A percentile compares a stretch with the other conserved stretches of the same genome.
phyloP scores from a whole-genome alignment of 371 early-diverging fungal genomes.

The Syncephalastrum monosporum region DNA sequence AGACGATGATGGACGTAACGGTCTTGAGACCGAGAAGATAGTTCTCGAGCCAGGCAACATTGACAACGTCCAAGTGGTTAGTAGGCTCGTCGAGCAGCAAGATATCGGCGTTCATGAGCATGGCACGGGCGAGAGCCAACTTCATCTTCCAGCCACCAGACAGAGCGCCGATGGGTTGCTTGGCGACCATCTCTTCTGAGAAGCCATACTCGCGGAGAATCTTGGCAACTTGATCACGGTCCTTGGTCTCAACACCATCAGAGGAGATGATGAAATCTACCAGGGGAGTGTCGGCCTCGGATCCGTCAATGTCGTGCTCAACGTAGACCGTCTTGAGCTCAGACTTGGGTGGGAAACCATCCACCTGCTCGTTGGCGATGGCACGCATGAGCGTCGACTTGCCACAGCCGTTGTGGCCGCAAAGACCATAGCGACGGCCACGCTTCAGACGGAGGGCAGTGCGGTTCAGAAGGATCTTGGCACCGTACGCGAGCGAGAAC shows the following conservation, averaged over 20 bases:
- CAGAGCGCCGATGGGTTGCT: constrained; percentile 67
- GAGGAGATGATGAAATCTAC: constrained; percentile 65
- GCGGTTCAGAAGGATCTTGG: constrained; percentile 78
- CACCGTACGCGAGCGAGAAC: constrained; percentile 82
- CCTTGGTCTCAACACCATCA: constrained; percentile 52
- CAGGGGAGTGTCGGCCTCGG: constrained; percentile 64
- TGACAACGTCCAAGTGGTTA: constrained; percentile 85
- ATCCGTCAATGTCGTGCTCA: constrained; percentile 79
- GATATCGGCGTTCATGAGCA: constrained; percentile 83
- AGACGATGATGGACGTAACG: constrained; percentile 83
- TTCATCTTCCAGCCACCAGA: constrained; percentile 93
- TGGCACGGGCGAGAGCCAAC: constrained; percentile 84
- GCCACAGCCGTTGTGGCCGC: constrained; percentile 87
- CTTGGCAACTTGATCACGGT: constrained; percentile 50
- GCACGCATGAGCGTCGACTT: constrained; percentile 88
- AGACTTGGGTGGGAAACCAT: constrained; percentile 76
- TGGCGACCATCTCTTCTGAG: constrained; percentile 62
- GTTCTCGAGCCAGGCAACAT: constrained; percentile 83
- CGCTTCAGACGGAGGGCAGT: constrained; percentile 72
- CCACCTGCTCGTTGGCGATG: constrained; percentile 73
- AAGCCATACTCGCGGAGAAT: constrained; percentile 70
- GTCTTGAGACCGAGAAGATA: constrained; percentile 69
- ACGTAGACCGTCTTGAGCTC: constrained; percentile 72
- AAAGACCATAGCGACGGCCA: constrained; percentile 82
- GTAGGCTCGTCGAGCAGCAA: constrained; percentile 91